Percentiles rank a stretch among this genome's conserved stretches.
phyloP scores from a whole-genome alignment of 768 basidiomycete species.

The Phallus indusiatus region DNA sequence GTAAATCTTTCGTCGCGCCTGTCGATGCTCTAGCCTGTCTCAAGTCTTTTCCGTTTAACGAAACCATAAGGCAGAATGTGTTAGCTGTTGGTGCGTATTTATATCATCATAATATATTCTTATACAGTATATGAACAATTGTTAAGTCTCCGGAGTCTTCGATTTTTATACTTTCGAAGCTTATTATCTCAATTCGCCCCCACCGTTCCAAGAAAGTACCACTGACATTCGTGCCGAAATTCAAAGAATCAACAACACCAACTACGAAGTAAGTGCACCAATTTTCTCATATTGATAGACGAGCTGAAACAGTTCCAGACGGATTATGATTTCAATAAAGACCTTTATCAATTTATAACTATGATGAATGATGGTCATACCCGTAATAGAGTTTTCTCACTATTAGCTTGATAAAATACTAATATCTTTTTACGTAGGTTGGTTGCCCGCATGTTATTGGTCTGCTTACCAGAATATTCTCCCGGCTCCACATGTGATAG shows the following conservation, averaged over 20 bases:
- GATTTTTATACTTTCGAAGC: constrained; percentile 45
- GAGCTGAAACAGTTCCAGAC: constrained; percentile 27
- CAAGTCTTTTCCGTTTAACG: constrained; percentile 48
- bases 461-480: constrained; percentile 29
- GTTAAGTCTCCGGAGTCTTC: constrained; percentile 36
- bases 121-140: not conserved
- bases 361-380: constrained; percentile 61
- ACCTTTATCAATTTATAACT: constrained; percentile 43
- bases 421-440: constrained; percentile 26
- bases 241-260: constrained; percentile 36
- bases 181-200: constrained; percentile 39
- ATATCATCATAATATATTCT: not conserved
- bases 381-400: constrained; percentile 25
- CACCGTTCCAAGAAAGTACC: constrained; percentile 44
- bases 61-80: constrained; percentile 46
- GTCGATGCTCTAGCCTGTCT: constrained; percentile 48
- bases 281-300: too few species aligned
- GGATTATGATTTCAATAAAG: constrained; percentile 57
- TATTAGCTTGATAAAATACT: not conserved
- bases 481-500: constrained; percentile 12
- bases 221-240: constrained; percentile 42
- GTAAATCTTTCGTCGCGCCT: constrained; percentile 36
- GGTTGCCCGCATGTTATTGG: constrained; percentile 49
- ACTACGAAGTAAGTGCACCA: constrained; percentile 29
- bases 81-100: constrained; percentile 21